Evolutionary conservation across 1,284 basidiomycete genomes (phyloP).

Genomic region (Ganoderma lucidum): DNA sequence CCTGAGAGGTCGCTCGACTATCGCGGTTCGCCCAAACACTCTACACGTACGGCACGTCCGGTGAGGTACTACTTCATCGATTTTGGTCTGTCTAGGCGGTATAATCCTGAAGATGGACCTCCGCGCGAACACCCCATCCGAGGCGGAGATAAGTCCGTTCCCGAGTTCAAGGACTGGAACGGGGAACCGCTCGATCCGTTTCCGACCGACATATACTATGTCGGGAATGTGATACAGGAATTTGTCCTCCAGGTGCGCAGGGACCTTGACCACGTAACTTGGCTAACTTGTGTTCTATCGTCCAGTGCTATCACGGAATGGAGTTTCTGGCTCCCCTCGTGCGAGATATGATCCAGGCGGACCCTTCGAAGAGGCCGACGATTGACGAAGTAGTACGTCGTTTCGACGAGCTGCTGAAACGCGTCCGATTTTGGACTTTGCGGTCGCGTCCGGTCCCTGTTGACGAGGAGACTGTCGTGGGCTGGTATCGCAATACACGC

Average conservation of each 20-base stretch:
- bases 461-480: background rate
- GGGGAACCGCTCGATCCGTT: constrained; percentile 38
- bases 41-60: constrained; percentile 37
- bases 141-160: constrained; percentile 22
- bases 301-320: no score
- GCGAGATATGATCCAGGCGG: constrained; percentile 30
- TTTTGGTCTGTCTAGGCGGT: constrained; percentile 44
- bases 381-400: constrained; percentile 27
- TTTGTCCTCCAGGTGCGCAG: constrained; percentile 23
- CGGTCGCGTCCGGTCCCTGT: constrained; percentile 10
- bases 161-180: constrained; percentile 13
- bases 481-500: background rate
- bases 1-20: background rate
- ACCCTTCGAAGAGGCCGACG: constrained; percentile 28
- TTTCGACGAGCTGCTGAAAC: constrained; percentile 14
- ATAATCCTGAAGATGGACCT: constrained; percentile 17
- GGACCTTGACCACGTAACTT: no score
- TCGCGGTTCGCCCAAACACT: constrained; percentile 32
- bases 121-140: constrained; percentile 14
- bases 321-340: constrained; percentile 26
- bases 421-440: constrained; percentile 15
- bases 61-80: constrained; percentile 43
- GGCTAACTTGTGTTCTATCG: no score
- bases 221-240: constrained; percentile 44
- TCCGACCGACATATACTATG: constrained; percentile 40